phyloP scores from a whole-genome alignment of 2,329 filamentous ascomycete genomes.

The Ascochyta clinopodiicola region DNA sequence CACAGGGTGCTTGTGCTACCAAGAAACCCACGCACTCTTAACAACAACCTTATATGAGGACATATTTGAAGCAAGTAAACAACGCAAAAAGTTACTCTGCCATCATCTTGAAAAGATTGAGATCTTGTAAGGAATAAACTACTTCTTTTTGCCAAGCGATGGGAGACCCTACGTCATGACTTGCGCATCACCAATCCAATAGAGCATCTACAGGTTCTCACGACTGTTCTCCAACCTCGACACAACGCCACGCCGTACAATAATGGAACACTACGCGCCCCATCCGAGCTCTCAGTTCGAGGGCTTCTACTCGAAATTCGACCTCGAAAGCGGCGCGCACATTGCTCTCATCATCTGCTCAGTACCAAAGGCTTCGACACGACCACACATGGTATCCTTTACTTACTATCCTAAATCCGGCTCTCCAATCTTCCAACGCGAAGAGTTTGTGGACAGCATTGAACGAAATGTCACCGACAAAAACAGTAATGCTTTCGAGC shows the following conservation, averaged over 20 bases:
- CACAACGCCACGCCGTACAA: not conserved
- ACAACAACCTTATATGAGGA: too few relatives aligned
- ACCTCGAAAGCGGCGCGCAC: conserved; percentile 54
- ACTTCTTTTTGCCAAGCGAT: conserved; percentile 16
- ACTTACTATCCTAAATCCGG: conserved; percentile 54
- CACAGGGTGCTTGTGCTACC: not conserved
- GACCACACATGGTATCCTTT: conserved; percentile 56
- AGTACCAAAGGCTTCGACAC: conserved; percentile 50
- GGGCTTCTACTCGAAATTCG: conserved; percentile 60
- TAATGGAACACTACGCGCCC: conserved; percentile 53
- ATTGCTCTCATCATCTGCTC: conserved; percentile 57
- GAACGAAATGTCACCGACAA: conserved; percentile 39
- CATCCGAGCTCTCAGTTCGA: conserved; percentile 55
- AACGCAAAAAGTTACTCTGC: not conserved
- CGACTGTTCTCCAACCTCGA: not conserved
- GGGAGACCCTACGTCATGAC: conserved; percentile 30
- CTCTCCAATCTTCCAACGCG: conserved; percentile 48
- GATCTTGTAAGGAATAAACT: not conserved
- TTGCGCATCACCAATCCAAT: not conserved
- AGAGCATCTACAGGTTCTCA: not conserved
- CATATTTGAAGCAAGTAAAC: not conserved
- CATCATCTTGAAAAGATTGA: not conserved
- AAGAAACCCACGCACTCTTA: not conserved
- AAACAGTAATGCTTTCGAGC: conserved; percentile 48
- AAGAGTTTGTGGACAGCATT: conserved; percentile 53